Conservation (phyloP, 257 asterid species). For the Voacanga thouarsii region DNA sequence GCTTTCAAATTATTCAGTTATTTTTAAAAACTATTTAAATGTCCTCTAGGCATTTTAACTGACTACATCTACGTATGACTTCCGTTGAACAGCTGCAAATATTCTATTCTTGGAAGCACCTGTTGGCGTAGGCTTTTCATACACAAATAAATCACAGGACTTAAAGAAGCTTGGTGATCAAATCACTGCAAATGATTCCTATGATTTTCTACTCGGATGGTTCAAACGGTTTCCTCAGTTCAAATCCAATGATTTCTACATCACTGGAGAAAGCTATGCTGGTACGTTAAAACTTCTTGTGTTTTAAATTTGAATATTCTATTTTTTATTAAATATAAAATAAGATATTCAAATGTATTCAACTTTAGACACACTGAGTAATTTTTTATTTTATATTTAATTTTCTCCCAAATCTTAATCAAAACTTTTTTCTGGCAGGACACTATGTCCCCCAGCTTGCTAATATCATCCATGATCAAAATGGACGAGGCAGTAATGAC, state of each 20-base stretch:
- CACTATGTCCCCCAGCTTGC: constrained; percentile 46
- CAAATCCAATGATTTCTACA: constrained; percentile 27
- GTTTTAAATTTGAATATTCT: not conserved
- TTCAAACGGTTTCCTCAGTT: constrained; percentile 30
- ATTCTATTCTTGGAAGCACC: constrained; percentile 43
- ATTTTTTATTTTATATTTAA: too few species aligned
- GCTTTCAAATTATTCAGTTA: too few species aligned
- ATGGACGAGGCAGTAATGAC: constrained; percentile 17
- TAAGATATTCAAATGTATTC: too few species aligned
- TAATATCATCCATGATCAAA: constrained; percentile 24
- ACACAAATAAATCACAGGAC: constrained; percentile 34
- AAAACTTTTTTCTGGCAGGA: constrained; percentile 14
- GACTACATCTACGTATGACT: too few species aligned
- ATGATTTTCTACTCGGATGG: constrained; percentile 33
- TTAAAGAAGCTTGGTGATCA: constrained; percentile 23
- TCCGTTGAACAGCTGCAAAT: constrained; percentile 27
- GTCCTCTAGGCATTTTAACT: too few species aligned
- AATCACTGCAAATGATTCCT: constrained; percentile 27
- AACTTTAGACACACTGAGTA: too few species aligned
- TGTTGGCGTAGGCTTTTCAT: constrained; percentile 45
- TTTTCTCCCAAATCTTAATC: too few species aligned
- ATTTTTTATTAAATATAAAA: too few species aligned
- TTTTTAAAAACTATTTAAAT: too few species aligned
- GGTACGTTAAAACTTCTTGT: not conserved
- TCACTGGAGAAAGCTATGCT: constrained; percentile 43